Base-by-base conservation (phyloP, 2,329 filamentous ascomycete genomes). In the Cadophora sp. region DNA sequence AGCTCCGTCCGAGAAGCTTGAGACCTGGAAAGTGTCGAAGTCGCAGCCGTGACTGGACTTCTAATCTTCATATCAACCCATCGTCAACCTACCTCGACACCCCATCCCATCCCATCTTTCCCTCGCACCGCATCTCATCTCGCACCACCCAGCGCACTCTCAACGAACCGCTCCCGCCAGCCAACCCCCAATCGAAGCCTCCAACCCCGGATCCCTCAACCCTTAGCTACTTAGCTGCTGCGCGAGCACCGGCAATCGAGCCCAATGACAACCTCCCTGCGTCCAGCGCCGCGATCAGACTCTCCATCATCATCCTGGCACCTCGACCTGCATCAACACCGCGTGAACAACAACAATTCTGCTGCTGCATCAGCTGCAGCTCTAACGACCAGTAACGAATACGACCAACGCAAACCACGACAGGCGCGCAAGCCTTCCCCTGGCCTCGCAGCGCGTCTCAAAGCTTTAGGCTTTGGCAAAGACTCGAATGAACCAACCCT, bases 381-480 rank as follows among this genome's bases (percentile, higher is more conserved):
- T 22, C 16, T 53, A 47, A 66, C 63, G 66, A 73, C 56, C 65
- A 59, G 6, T 53, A 62, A 58, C 55, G 69, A 72, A 61, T 59
- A 43, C 59, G 71, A 73, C 27, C 63, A 71, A 62, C 68, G 68
- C 61, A 73, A 70, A 67, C 68, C 70, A 56, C 73, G 73, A 68
- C 66, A 70, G 58, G 68, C 74, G 65, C 86, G 87, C 73, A 89
- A 87, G 76, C 85, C 88, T 1, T 89, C 87, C 13, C 88, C 88
- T 48, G 88, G 88, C 47, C 81, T 90, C 61, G 87, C 88, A 72
- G 87, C 87, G 68, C 86, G 88, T 75, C 83, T 90, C 64, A 89
- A 88, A 75, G 88, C 88, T 50, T 81, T 90, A 53, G 87, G 88
- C 47, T 89, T 90, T 70, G 86, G 85, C 65, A 78, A 71, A 59